phyloP scores from a whole-genome alignment of 1,139 yeast genomes.

The Magnusiomyces suaveolens region DNA sequence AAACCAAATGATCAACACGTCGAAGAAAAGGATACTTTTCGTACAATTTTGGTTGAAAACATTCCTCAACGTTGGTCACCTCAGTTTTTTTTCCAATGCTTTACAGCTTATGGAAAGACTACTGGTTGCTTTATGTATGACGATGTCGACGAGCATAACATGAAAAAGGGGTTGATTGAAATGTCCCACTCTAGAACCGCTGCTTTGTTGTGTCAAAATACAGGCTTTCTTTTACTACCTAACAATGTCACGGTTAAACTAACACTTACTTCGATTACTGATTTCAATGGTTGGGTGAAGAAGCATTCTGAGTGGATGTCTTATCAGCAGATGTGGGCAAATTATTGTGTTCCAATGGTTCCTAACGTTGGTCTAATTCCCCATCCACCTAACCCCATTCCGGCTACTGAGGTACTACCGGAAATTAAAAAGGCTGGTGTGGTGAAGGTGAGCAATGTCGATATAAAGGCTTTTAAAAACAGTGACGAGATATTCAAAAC shows the following conservation, averaged over 20 bases:
- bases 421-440: background rate
- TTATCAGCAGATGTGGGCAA: conserved; percentile 10
- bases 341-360: conserved; percentile 7
- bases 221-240: conserved; percentile 8
- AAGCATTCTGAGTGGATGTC: conserved; percentile 1
- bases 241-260: conserved; percentile 8
- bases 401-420: background rate
- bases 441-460: conserved; percentile 6
- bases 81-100: conserved; percentile 14
- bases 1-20: background rate
- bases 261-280: conserved; percentile 8
- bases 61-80: conserved; percentile 19
- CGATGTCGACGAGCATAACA: conserved; percentile 16
- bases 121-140: conserved; percentile 17
- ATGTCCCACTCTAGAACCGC: conserved; percentile 11
- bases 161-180: conserved; percentile 18
- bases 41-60: conserved; percentile 9
- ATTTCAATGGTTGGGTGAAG: conserved; percentile 7
- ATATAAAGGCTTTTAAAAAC: conserved; percentile 2
- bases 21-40: background rate
- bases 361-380: conserved; percentile 2
- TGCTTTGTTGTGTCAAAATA: conserved; percentile 3
- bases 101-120: conserved; percentile 14
- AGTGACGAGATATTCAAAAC: conserved; percentile 3
- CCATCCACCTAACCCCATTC: conserved; percentile 3